Base-by-base conservation (phyloP, 345 rosid species). In the Eucalyptus decipiens region DNA sequence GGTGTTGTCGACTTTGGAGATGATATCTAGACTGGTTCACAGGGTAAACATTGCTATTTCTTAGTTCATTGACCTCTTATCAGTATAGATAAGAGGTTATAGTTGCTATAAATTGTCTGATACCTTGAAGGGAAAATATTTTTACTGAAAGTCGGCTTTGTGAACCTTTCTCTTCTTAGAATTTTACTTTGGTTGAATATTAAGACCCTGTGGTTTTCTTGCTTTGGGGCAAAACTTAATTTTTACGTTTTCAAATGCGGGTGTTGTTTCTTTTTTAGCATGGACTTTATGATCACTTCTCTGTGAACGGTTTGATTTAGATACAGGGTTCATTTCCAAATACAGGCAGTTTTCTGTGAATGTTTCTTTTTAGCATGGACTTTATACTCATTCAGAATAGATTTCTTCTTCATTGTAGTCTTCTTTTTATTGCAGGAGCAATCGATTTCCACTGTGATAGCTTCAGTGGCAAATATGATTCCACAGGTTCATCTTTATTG, bases 381-480 rank as follows among this genome's bases (percentile, higher is more conserved):
- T 48, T 65, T 86, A 48, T 86, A 58, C 2, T 50, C 87, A 45
- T 86, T 49, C 87, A 85, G 37, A 17, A 19, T 52, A 48, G 6
- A 52, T 86, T 49, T 85, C 60, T 67, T 89, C 89, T 89, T 87
- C 19, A 42, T 40, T 32, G 65, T 50, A 52, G 87, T 86, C 37
- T 34, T 80, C 58, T 87, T 42, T 81, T 69, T 88, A 88, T 90
- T 87, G 52, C 96, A 97, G 99, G 99, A 96, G 90, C 97, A 95
- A 91, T 97, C 99, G 67, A 93, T 97, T 91, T 97, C 99, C 87
- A 94, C 96, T 88, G 97, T 96, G 87, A 94, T 96, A 89, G 94
- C 97, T 90, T 96, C 96, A 72, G 97, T 96, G 88, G 97, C 99
- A 86, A 97, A 94, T 91, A 94, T 96, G 96, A 91, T 97, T 86